A percentile compares a stretch with the other conserved stretches of the same genome.
Evolutionary conservation across 345 rosid genomes (phyloP).

Genomic region (Carallia pectinifolia): DNA sequence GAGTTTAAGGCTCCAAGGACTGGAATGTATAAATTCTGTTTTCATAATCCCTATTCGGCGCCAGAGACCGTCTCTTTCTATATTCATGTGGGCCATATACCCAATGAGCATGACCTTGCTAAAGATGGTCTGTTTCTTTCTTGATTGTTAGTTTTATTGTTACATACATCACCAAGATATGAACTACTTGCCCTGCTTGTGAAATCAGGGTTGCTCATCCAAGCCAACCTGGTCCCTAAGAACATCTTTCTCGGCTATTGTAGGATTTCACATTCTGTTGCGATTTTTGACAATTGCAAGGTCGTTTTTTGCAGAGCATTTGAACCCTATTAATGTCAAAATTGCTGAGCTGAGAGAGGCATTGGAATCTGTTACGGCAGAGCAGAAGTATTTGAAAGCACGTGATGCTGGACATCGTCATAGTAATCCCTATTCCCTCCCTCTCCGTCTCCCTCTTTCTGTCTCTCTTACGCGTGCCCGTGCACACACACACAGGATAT

Average conservation of each 20-base stretch:
- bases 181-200: too few relatives aligned
- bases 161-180: neutral
- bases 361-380: constrained; percentile 80
- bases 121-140: constrained; percentile 67
- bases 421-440: constrained; percentile 31
- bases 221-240: too few relatives aligned
- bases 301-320: constrained; percentile 55
- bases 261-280: neutral
- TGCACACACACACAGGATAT: too few relatives aligned
- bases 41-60: constrained; percentile 80
- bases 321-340: constrained; percentile 91
- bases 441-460: neutral
- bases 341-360: constrained; percentile 96
- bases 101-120: constrained; percentile 87
- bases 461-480: neutral
- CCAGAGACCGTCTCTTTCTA: constrained; percentile 95
- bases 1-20: constrained; percentile 83
- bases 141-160: neutral
- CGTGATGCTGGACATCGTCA: constrained; percentile 90
- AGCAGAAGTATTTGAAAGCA: constrained; percentile 92
- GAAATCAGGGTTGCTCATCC: too few relatives aligned
- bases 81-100: constrained; percentile 94
- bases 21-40: constrained; percentile 97
- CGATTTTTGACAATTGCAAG: neutral
- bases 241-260: too few relatives aligned